Base-by-base conservation (phyloP, 352 stramenopile species). In the Phytophthora meadii region DNA sequence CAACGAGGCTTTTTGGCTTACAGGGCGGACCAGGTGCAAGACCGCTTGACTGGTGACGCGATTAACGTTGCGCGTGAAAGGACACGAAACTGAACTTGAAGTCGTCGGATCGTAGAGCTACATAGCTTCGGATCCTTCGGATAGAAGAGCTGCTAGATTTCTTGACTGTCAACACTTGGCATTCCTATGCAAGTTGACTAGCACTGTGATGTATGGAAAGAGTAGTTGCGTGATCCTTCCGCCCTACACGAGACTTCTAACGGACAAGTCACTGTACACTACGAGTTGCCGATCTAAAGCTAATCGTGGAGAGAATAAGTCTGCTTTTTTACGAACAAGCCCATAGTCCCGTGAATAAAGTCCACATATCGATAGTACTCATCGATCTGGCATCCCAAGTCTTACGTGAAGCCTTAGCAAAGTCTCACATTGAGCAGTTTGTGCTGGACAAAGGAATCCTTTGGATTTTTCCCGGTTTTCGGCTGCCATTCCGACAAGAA, bases 71-170 rank as follows among this genome's bases (percentile, higher is more conserved):
- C 49, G 42, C 54, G 28, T 40, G 54, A 77, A 77, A 51, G 47
- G 65, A 36, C 65, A 74, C 47, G 44, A 65, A 72, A 74, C 70
- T 72, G 70, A 74, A 77, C 65, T 72, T 74, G 70, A 74, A 71
- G 65, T 54, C 63, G 64, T 76, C 60, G 53, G 61, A 61, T 76
- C 32, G 55, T 76, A 46, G 39, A 46, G 28, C 6, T 54, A 54
- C 50, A 32, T 36, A 34, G 28, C 28, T 11, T 36, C 30, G 30
- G 30, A 34, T 34, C 30, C 9, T 36, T 36, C 2, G 6, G 30
- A 22, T 22, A 22, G 22, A 22, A 22, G 22, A 22, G 22, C 30
- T 36, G 11, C 30, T 36, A 14, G 30, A 36, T 36, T 36, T 36
- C 30, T 36, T 36, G 30, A 36, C 30, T 8, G 30, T 36, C 30